phyloP scores from a whole-genome alignment of 495 filamentous ascomycete genomes.

The Copromyces sp. region DNA sequence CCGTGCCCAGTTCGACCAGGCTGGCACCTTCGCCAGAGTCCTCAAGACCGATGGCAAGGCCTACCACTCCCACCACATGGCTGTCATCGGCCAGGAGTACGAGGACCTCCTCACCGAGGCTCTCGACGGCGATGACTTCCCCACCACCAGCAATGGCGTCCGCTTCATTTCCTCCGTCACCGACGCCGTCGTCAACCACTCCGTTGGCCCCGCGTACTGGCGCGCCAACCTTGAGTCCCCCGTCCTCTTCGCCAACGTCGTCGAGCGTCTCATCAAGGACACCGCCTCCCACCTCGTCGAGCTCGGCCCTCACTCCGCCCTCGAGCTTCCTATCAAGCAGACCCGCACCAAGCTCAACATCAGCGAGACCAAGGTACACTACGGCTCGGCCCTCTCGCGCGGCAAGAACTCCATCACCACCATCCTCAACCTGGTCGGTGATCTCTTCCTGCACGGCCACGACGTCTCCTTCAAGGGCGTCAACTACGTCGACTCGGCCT shows the following conservation, averaged over 20 bases:
- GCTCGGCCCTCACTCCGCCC: conserved; percentile 48
- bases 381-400: conserved; percentile 21
- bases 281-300: conserved; percentile 33
- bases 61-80: conserved; percentile 36
- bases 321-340: conserved; percentile 39
- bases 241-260: conserved; percentile 32
- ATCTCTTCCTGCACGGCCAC: conserved; percentile 23
- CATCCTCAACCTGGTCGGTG: conserved; percentile 20
- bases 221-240: conserved; percentile 35
- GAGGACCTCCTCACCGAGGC: conserved; percentile 8
- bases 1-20: conserved; percentile 19
- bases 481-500: conserved; percentile 9
- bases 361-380: conserved; percentile 5
- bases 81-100: conserved; percentile 30
- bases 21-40: conserved; percentile 35
- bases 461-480: conserved; percentile 13
- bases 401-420: conserved; percentile 13
- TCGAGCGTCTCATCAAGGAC: conserved; percentile 11
- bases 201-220: conserved; percentile 28
- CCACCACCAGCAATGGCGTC: conserved; percentile 17
- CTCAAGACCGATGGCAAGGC: conserved; percentile 27
- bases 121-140: conserved; percentile 20
- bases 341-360: conserved; percentile 23
- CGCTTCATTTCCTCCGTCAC: conserved; percentile 27
- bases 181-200: conserved; percentile 14